Conservation (phyloP, 495 filamentous ascomycete species). For the Aspergillus olivimuriae region DNA sequence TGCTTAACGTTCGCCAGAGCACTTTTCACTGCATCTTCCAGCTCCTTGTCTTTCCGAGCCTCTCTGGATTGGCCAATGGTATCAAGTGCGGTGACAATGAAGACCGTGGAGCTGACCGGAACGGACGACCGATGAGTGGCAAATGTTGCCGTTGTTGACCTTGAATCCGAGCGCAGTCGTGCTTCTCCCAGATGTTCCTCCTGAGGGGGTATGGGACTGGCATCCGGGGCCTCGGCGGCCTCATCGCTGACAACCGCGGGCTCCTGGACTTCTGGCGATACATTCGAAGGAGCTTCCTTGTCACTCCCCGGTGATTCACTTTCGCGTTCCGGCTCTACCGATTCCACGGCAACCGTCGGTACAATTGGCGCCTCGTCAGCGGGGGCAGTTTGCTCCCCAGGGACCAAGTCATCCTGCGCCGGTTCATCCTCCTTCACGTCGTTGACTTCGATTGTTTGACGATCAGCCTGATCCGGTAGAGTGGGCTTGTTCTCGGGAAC, state of each 20-base stretch:
- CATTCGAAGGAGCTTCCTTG: constrained; percentile 5
- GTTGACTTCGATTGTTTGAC: constrained; percentile 24
- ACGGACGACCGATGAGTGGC: constrained; percentile 46
- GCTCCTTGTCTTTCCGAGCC: constrained; percentile 69
- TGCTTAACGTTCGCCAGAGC: constrained; percentile 79
- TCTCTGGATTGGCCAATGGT: constrained; percentile 84
- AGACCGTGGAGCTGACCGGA: constrained; percentile 86
- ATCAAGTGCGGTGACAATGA: constrained; percentile 88
- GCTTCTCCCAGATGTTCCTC: constrained; percentile 27
- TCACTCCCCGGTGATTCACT: constrained; percentile 12
- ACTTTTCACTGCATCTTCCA: constrained; percentile 71
- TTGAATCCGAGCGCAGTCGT: constrained; percentile 50
- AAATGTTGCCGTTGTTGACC: constrained; percentile 50
- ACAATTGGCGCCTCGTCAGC: constrained; percentile 16
- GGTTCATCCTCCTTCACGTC: constrained; percentile 8
- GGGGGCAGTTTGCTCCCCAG: constrained; percentile 10
- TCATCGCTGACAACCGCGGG: constrained; percentile 7
- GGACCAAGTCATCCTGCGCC: constrained; percentile 12
- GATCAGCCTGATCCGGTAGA: constrained; percentile 23
- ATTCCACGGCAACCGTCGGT: constrained; percentile 16
- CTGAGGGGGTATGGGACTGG: constrained; percentile 7
- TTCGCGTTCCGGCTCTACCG: constrained; percentile 10
- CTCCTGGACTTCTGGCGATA: constrained; percentile 2
- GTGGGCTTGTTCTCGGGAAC: constrained; percentile 28
- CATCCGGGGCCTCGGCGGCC: constrained; percentile 6